These are phyloP conservation scores for Populus tomentosa DNA, from an alignment of 441 rosid species.

Conservation along the genomic window DNA sequence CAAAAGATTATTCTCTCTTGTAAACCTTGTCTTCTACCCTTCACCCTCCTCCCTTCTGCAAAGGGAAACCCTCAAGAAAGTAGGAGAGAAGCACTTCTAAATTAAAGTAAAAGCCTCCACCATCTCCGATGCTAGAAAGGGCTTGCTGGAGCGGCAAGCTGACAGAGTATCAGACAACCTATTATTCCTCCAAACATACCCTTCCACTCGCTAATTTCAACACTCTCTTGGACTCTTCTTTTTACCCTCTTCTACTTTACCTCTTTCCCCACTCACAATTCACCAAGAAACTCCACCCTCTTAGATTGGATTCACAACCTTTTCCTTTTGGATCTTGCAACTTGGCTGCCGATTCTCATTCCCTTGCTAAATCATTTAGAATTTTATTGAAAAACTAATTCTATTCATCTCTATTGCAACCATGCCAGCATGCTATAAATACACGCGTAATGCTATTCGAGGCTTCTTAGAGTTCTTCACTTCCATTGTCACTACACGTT, in stretches of 20 bases:
- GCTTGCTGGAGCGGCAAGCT: constrained; percentile 15
- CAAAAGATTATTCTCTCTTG: not conserved
- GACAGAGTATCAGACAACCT: constrained; percentile 27
- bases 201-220: constrained; percentile 65
- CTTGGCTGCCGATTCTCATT: constrained; percentile 40
- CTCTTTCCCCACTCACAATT: constrained; percentile 13
- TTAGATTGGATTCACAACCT: constrained; percentile 37
- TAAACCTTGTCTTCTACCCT: constrained; percentile 27
- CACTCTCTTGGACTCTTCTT: constrained; percentile 52
- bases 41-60: too few species aligned
- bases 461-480: not conserved
- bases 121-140: constrained; percentile 46
- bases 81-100: not conserved
- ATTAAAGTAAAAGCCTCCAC: not conserved
- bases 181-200: constrained; percentile 66
- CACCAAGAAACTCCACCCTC: constrained; percentile 17
- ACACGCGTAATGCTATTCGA: constrained; percentile 13
- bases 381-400: constrained; percentile 34
- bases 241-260: constrained; percentile 31
- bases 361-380: constrained; percentile 23
- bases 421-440: constrained; percentile 24
- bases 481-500: not conserved
- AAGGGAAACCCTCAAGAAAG: constrained; percentile 11
- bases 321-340: constrained; percentile 54
- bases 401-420: not conserved